Evolutionary conservation across 495 filamentous ascomycete species (phyloP).

Genomic region (Neurospora sp.): DNA sequence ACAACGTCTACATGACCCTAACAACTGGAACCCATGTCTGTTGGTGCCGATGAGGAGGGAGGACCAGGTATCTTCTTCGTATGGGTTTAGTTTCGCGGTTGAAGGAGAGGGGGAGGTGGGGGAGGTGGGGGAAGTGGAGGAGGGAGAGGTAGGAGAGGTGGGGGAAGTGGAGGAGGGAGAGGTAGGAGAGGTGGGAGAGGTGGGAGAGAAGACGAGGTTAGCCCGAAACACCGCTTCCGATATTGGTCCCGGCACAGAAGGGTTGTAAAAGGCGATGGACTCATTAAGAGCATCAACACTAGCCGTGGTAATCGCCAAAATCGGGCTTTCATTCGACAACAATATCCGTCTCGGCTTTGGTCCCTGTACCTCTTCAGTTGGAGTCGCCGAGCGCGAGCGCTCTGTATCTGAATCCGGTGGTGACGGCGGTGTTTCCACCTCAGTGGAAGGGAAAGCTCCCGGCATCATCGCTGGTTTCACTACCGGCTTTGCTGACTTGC

Average conservation of each 20-base stretch:
- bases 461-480: conserved; percentile 31
- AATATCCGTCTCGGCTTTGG: conserved; percentile 47
- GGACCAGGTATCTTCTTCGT: conserved; percentile 49
- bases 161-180: background rate
- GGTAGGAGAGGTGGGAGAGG: conserved; percentile 17
- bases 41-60: conserved; percentile 11
- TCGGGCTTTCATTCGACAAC: conserved; percentile 86
- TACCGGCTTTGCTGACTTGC: too few relatives aligned
- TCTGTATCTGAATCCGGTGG: conserved; percentile 40
- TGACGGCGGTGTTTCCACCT: conserved; percentile 23
- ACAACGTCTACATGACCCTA: conserved; percentile 78
- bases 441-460: conserved; percentile 39
- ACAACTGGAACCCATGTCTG: conserved; percentile 43
- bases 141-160: conserved; percentile 19
- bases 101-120: conserved; percentile 21
- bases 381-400: conserved; percentile 1
- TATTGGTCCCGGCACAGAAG: conserved; percentile 12
- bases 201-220: conserved; percentile 49
- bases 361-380: background rate
- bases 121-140: too few relatives aligned
- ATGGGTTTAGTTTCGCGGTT: conserved; percentile 14
- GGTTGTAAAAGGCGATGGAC: conserved; percentile 35
- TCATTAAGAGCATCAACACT: conserved; percentile 71
- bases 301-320: conserved; percentile 69
- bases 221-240: conserved; percentile 65